A percentile compares a stretch with the other conserved stretches of the same genome.
phyloP scores from a whole-genome alignment of 371 early-diverging fungal species.

The Mortierella sp. region DNA sequence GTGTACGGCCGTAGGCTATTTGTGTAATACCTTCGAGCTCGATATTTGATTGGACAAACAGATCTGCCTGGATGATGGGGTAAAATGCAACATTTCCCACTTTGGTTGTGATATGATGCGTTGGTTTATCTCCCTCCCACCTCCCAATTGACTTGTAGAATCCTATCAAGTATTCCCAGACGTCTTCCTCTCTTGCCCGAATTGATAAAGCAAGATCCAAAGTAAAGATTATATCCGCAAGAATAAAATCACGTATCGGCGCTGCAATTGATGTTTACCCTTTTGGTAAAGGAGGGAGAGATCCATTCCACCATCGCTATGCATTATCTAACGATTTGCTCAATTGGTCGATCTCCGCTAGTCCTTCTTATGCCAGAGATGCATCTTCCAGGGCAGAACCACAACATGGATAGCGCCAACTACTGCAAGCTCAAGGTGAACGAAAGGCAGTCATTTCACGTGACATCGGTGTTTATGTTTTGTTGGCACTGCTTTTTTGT shows the following conservation, averaged over 20 bases:
- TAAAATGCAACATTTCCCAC: not conserved
- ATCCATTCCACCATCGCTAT: not conserved
- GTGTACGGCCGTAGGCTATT: not conserved
- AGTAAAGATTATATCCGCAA: no score
- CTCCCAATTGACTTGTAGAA: no score
- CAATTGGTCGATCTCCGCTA: no score
- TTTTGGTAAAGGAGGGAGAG: not conserved
- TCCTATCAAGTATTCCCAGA: no score
- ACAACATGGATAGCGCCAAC: not conserved
- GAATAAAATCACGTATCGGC: no score
- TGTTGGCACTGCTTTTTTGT: constrained; percentile 15
- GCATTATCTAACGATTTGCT: no score
- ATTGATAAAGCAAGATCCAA: no score
- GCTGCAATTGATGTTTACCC: not conserved
- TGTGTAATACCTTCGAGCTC: not conserved
- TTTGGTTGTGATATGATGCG: not conserved
- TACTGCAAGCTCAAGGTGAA: not conserved
- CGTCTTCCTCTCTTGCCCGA: no score
- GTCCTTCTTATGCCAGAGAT: not conserved
- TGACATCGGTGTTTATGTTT: constrained; percentile 20
- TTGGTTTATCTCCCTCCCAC: not conserved
- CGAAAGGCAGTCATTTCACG: constrained; percentile 12
- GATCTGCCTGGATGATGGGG: constrained; percentile 3
- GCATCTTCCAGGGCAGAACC: not conserved
- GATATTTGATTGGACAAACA: constrained; percentile 4